Percentiles rank a stretch among this genome's conserved stretches.
Conservation (phyloP, 2,329 filamentous ascomycete species). For the Helminthosporium solani region DNA sequence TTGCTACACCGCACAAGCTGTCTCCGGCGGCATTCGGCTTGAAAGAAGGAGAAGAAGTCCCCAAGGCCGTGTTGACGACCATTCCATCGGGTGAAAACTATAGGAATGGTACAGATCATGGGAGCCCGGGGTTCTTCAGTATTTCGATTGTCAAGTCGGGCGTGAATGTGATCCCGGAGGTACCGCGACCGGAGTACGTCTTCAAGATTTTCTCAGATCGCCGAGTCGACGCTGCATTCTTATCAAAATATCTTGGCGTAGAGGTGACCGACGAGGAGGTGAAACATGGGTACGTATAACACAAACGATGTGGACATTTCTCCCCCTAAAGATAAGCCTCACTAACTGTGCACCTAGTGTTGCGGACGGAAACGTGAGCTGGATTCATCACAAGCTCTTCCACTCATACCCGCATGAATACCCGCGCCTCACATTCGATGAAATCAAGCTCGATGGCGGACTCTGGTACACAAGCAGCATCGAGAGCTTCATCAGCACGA, state of each 20-base stretch:
- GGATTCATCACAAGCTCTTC: slow-evolving; percentile 61
- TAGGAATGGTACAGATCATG: slow-evolving; percentile 47
- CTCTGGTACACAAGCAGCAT: slow-evolving; percentile 71
- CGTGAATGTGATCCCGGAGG: slow-evolving; percentile 54
- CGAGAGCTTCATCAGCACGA: slow-evolving; percentile 92
- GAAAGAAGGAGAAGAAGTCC: slow-evolving; percentile 57
- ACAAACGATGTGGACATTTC: too few species aligned
- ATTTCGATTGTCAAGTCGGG: slow-evolving; percentile 71
- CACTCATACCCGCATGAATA: slow-evolving; percentile 80
- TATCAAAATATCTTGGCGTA: slow-evolving; percentile 51
- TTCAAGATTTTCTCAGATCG: slow-evolving; percentile 68
- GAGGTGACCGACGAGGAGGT: slow-evolving; percentile 32
- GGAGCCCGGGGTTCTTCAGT: slow-evolving; percentile 80
- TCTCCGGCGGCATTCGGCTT: slow-evolving; percentile 72
- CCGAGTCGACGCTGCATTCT: slow-evolving; percentile 49
- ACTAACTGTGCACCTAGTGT: slow-evolving; percentile 11
- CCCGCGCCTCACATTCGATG: slow-evolving; percentile 86
- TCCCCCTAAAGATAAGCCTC: too few species aligned
- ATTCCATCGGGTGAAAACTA: slow-evolving; percentile 59
- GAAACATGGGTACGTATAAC: slow-evolving; percentile 15
- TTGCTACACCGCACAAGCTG: slow-evolving; percentile 75
- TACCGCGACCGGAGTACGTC: slow-evolving; percentile 52
- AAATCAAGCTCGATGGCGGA: slow-evolving; percentile 64
- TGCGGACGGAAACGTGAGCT: slow-evolving; percentile 33
- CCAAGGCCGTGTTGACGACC: slow-evolving; percentile 80